These are phyloP conservation scores for Coemansia sp. DNA, from an alignment of 192 early-diverging fungal species.

Conservation along the genomic window DNA sequence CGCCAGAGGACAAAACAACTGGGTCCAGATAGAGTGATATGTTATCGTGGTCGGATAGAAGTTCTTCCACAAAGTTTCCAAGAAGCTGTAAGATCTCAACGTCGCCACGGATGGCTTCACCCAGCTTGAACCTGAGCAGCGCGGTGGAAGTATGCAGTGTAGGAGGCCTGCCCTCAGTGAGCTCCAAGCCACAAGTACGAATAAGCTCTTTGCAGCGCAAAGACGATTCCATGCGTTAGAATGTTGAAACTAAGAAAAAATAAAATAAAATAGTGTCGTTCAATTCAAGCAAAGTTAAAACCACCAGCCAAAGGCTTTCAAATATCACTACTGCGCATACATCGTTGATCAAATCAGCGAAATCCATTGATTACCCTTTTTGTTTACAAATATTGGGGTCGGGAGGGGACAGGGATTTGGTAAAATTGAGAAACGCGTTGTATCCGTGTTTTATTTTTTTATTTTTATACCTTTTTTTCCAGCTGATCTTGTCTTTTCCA, in stretches of 20 bases:
- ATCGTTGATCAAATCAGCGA: neutral
- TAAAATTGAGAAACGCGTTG: conserved; percentile 4
- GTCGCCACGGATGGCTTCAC: conserved; percentile 16
- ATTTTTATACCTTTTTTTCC: conserved; percentile 16
- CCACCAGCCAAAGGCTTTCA: neutral
- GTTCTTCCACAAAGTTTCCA: conserved; percentile 28
- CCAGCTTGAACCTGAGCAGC: conserved; percentile 37
- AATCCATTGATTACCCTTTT: neutral
- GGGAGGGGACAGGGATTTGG: neutral
- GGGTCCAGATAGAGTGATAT: conserved; percentile 39
- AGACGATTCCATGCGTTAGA: neutral
- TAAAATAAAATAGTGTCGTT: neutral
- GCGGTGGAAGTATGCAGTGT: conserved; percentile 31
- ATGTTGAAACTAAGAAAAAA: neutral
- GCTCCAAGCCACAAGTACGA: conserved; percentile 29
- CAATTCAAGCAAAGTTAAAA: neutral
- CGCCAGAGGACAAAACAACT: neutral
- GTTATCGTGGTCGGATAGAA: conserved; percentile 31
- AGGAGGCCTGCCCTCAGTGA: conserved; percentile 7
- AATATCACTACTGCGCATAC: neutral
- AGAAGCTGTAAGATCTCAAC: neutral
- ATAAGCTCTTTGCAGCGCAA: conserved; percentile 16
- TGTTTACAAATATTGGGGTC: neutral
- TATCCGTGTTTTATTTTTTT: neutral
- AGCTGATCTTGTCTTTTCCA: conserved; percentile 6